Conservation (phyloP, 768 basidiomycete species). For the Tulasnella sp. region DNA sequence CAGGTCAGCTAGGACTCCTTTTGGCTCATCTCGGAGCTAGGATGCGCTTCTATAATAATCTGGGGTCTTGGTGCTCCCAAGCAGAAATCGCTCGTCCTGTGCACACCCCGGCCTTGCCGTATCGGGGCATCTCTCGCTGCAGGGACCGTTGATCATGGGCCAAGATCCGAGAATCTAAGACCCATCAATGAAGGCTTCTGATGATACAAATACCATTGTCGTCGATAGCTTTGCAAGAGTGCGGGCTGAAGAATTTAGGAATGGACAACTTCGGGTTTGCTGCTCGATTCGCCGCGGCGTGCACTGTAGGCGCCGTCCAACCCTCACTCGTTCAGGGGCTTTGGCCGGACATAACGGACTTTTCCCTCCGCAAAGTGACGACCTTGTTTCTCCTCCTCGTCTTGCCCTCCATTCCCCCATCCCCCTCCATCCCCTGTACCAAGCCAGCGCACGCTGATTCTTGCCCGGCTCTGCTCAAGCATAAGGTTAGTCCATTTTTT, state of each 20-base stretch:
- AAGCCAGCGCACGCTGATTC: neutral
- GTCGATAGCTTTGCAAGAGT: too few relatives aligned
- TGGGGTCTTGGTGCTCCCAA: neutral
- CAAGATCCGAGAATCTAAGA: too few relatives aligned
- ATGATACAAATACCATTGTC: too few relatives aligned
- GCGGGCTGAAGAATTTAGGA: neutral
- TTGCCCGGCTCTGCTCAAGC: neutral
- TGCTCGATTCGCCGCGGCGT: neutral
- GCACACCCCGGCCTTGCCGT: neutral
- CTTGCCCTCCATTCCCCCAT: neutral
- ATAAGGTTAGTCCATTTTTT: neutral
- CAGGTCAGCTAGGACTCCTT: neutral
- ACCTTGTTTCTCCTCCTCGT: conserved; percentile 6
- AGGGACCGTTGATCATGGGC: too few relatives aligned
- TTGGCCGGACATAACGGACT: conserved; percentile 8
- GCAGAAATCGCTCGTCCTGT: neutral
- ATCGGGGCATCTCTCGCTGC: too few relatives aligned
- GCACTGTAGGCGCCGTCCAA: neutral
- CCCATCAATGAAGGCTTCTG: too few relatives aligned
- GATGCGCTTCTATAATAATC: neutral
- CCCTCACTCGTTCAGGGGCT: conserved; percentile 1
- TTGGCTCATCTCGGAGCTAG: neutral
- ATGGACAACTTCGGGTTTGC: neutral
- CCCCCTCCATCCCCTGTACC: neutral
- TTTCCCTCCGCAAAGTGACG: conserved; percentile 3